phyloP scores from a whole-genome alignment of 78 protist species.

The Isochrysis galbana region DNA sequence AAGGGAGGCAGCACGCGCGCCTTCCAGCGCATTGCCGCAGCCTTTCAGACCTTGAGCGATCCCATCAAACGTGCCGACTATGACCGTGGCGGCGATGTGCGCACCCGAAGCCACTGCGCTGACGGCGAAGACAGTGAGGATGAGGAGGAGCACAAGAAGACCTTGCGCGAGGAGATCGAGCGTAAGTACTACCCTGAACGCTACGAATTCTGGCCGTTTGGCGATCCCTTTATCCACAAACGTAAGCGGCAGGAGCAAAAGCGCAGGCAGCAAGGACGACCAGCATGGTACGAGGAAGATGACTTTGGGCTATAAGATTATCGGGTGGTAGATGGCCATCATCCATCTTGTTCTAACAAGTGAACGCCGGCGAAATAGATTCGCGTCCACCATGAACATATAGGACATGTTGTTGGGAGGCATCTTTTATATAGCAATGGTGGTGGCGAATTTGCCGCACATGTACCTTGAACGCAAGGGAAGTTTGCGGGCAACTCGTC shows the following conservation, averaged over 20 bases:
- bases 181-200: slow-evolving; percentile 1
- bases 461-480: too few species aligned
- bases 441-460: too few species aligned
- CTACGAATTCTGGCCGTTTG: slow-evolving; percentile 23
- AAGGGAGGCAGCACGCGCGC: too few species aligned
- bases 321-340: too few species aligned
- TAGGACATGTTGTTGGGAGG: too few species aligned
- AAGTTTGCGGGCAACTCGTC: too few species aligned
- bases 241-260: not conserved
- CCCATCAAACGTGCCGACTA: not conserved
- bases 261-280: not conserved
- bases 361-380: too few species aligned
- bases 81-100: slow-evolving; percentile 14
- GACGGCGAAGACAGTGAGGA: not conserved
- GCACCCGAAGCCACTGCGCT: not conserved
- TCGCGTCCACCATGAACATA: too few species aligned
- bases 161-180: not conserved
- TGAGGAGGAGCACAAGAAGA: not conserved
- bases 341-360: too few species aligned
- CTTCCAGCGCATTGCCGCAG: slow-evolving; percentile 34
- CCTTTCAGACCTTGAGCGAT: not conserved
- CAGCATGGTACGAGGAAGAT: not conserved
- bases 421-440: too few species aligned
- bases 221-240: slow-evolving; percentile 13
- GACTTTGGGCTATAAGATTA: too few species aligned